Evolutionary conservation across 225 moss, liverwort and hornwort species (phyloP).

Genomic region (Anthoceros angustus): DNA sequence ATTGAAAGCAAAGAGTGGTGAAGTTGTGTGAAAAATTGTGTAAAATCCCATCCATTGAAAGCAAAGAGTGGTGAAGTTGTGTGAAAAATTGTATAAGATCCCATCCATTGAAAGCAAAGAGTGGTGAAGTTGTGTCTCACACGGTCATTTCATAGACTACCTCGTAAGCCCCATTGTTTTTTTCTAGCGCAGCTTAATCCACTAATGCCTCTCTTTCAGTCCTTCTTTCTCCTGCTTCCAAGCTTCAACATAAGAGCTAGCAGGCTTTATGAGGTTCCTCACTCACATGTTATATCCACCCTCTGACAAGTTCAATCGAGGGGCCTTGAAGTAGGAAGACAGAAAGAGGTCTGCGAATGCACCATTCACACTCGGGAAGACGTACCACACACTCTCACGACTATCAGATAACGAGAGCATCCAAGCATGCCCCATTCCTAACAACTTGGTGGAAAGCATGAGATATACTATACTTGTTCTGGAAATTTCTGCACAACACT

Average conservation of each 20-base stretch:
- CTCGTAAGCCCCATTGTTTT: too few relatives aligned
- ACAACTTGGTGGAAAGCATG: conserved; percentile 62
- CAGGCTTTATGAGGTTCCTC: not conserved
- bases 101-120: too few relatives aligned
- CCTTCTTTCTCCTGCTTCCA: not conserved
- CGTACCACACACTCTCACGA: conserved; percentile 65
- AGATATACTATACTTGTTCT: conserved; percentile 57
- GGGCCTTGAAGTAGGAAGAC: conserved; percentile 33
- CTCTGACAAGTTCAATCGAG: conserved; percentile 62
- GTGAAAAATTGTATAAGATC: too few relatives aligned
- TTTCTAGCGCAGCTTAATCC: too few relatives aligned
- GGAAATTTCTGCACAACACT: not conserved
- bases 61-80: too few relatives aligned
- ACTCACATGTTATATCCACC: conserved; percentile 81
- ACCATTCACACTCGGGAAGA: conserved; percentile 41
- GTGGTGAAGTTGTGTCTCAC: too few relatives aligned
- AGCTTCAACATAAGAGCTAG: not conserved
- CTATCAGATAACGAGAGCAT: conserved; percentile 51
- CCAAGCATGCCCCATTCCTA: conserved; percentile 56
- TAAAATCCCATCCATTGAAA: too few relatives aligned
- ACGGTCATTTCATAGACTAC: too few relatives aligned
- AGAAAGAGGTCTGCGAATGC: conserved; percentile 48
- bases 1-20: too few relatives aligned
- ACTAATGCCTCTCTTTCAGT: too few relatives aligned
- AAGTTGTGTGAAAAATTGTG: too few relatives aligned